Percentiles rank a stretch among this genome's conserved stretches.
These are phyloP conservation scores for Rosa rugosa DNA, from an alignment of 306 rosid genomes.

Conservation along the genomic window DNA sequence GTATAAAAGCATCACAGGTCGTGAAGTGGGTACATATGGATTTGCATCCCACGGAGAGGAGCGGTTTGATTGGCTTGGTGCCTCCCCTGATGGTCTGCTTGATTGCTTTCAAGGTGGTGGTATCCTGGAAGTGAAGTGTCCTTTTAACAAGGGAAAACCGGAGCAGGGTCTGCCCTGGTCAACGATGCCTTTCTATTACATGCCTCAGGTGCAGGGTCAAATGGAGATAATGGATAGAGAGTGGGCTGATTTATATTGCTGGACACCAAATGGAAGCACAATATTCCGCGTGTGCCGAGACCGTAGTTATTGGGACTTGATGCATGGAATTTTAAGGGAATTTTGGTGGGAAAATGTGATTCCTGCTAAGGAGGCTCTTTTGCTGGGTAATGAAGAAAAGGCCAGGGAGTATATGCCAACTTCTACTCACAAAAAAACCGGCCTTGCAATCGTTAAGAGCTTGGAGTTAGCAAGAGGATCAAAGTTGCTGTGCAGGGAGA, in stretches of 20 bases:
- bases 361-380: conserved; percentile 77
- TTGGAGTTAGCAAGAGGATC: conserved; percentile 67
- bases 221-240: conserved; percentile 93
- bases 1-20: conserved; percentile 76
- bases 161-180: conserved; percentile 87
- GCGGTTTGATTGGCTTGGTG: conserved; percentile 76
- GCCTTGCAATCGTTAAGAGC: conserved; percentile 70
- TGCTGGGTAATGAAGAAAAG: conserved; percentile 56
- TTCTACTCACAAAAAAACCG: conserved; percentile 74
- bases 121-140: conserved; percentile 92
- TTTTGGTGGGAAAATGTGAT: conserved; percentile 98
- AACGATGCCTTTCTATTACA: conserved; percentile 83
- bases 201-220: conserved; percentile 98
- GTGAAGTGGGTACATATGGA: conserved; percentile 65
- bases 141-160: conserved; percentile 94
- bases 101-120: conserved; percentile 63
- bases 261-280: conserved; percentile 95
- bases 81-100: conserved; percentile 93
- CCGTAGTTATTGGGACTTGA: conserved; percentile 72
- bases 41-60: conserved; percentile 70
- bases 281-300: conserved; percentile 69
- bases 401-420: conserved; percentile 53
- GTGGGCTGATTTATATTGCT: conserved; percentile 89
- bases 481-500: conserved; percentile 73
- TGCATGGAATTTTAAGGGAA: conserved; percentile 65